A percentile compares a stretch with the other conserved stretches of the same genome.
These are phyloP conservation scores for Mucor circinelloides DNA, from an alignment of 371 early-diverging fungal genomes.

Conservation along the genomic window DNA sequence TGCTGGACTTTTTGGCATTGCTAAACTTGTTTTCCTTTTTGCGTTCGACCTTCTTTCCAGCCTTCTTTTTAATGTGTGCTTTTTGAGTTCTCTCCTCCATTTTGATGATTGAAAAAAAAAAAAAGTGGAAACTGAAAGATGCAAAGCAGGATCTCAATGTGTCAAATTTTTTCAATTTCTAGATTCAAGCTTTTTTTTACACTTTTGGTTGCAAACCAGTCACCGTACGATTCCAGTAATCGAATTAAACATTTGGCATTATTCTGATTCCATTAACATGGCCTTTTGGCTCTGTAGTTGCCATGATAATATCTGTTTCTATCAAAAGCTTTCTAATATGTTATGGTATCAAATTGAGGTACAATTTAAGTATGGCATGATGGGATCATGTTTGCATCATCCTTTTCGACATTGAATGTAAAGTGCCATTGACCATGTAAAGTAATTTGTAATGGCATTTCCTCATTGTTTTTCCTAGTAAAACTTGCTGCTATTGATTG, in stretches of 20 bases:
- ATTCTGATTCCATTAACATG: background rate
- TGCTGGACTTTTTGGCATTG: conserved; percentile 81
- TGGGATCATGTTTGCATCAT: too few species aligned
- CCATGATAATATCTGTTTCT: background rate
- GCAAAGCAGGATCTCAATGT: background rate
- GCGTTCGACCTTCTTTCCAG: conserved; percentile 87
- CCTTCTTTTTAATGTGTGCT: conserved; percentile 80
- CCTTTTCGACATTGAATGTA: too few species aligned
- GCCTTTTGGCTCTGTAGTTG: background rate
- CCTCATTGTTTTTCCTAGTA: too few species aligned
- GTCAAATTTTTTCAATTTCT: conserved; percentile 17
- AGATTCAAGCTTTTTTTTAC: background rate
- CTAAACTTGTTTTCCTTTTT: conserved; percentile 65
- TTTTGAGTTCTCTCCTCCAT: conserved; percentile 74
- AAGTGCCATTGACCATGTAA: too few species aligned
- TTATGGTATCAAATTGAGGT: too few species aligned
- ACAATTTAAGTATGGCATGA: too few species aligned
- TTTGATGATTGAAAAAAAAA: background rate
- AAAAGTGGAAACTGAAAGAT: background rate
- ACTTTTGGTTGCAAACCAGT: background rate
- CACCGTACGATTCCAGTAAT: background rate
- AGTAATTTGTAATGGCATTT: too few species aligned
- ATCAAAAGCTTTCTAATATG: too few species aligned
- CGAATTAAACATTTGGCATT: background rate
- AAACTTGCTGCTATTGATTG: background rate